A percentile compares a stretch with the other conserved stretches of the same genome.
Evolutionary conservation across 306 rosid species (phyloP).

Genomic region (Pachyrhizus erosus): DNA sequence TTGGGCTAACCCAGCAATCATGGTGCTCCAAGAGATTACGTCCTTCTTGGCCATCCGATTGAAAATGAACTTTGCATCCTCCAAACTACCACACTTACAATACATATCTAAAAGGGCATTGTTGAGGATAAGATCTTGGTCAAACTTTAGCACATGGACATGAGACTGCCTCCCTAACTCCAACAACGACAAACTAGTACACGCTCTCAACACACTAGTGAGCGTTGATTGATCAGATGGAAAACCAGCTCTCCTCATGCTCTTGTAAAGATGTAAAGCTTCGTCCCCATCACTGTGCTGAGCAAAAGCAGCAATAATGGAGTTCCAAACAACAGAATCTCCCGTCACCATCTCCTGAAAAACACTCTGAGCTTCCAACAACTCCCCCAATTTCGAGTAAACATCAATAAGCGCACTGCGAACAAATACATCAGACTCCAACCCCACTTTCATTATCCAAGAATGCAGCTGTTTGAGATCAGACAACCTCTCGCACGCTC

Average conservation of each 20-base stretch:
- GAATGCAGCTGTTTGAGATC: constrained; percentile 73
- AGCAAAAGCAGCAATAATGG: constrained; percentile 84
- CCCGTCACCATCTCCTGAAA: constrained; percentile 74
- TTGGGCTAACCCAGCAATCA: constrained; percentile 91
- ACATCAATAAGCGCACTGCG: constrained; percentile 77
- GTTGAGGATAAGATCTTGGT: constrained; percentile 75
- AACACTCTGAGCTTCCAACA: constrained; percentile 57
- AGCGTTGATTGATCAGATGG: constrained; percentile 67
- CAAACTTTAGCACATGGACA: constrained; percentile 78
- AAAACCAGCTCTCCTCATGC: constrained; percentile 72
- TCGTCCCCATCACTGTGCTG: constrained; percentile 85
- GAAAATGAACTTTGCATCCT: constrained; percentile 73
- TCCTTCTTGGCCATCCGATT: constrained; percentile 69
- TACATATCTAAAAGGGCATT: constrained; percentile 92
- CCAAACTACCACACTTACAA: constrained; percentile 86
- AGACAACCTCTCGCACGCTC: constrained; percentile 66
- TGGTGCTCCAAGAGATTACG: constrained; percentile 93
- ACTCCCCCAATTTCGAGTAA: constrained; percentile 78
- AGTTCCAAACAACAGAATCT: constrained; percentile 86
- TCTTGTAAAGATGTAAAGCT: constrained; percentile 69
- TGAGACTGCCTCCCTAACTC: constrained; percentile 87
- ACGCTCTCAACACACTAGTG: constrained; percentile 86
- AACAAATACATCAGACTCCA: constrained; percentile 85
- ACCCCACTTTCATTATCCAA: constrained; percentile 64
- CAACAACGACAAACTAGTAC: constrained; percentile 68